phyloP scores from a whole-genome alignment of 371 early-diverging fungal genomes.

The Rhizomucor miehei region DNA sequence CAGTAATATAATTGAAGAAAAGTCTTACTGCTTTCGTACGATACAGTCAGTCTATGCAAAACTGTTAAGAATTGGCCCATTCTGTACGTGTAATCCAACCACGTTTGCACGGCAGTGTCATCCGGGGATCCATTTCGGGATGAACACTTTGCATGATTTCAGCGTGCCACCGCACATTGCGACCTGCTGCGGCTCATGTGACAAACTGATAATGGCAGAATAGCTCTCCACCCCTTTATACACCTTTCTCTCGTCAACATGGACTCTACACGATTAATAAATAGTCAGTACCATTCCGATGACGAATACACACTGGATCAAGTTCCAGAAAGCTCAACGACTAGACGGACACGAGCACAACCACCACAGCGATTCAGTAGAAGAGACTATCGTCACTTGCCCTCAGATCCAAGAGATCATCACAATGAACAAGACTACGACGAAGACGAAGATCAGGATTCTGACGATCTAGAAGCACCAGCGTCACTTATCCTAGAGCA shows the following conservation, averaged over 20 bases:
- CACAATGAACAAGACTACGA: not conserved
- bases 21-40: no score
- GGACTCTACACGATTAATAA: slow-evolving; percentile 5
- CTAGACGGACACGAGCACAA: slow-evolving; percentile 2
- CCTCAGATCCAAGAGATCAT: not conserved
- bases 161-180: no score
- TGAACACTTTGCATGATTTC: no score
- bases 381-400: slow-evolving; percentile 10
- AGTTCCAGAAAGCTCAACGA: not conserved
- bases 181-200: no score
- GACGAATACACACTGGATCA: slow-evolving; percentile 13
- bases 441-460: slow-evolving; percentile 13
- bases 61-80: no score
- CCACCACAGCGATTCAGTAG: slow-evolving; percentile 1
- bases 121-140: no score
- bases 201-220: no score
- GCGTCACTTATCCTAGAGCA: slow-evolving; percentile 64
- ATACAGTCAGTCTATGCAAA: no score
- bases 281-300: slow-evolving; percentile 8
- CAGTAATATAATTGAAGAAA: no score
- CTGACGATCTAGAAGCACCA: slow-evolving; percentile 52
- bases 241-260: no score
- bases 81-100: no score
- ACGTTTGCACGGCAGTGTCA: no score
- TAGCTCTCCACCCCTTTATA: not conserved